Base-by-base conservation (phyloP, 768 basidiomycete species). In the Fibroporia radiculosa region DNA sequence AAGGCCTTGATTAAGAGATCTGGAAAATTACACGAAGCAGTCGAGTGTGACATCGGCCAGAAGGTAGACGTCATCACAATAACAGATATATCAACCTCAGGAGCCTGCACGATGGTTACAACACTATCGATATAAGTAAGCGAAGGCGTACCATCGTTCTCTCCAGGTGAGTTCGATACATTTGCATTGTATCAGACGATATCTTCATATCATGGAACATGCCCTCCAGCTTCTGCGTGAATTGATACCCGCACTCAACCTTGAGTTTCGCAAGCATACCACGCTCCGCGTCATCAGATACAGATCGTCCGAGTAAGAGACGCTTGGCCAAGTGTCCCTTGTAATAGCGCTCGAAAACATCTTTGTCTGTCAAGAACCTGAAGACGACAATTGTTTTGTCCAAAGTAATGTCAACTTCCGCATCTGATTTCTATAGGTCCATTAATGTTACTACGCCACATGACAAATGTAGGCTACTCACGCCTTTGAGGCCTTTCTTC, bases 151-250 rank as follows among this genome's bases (percentile, higher is more conserved):
- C 91, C 38, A 71, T 69, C 2, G 68, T 76, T 51, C 72, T 76
- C 36, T 71, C 69, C 22, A 92, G 63, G 59, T 77, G 66, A 8
- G 66, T 67, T 33, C 76, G 75, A 61, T 92, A 99, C 4, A 75
- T 78, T 27, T 75, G 69, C 74, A 85, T 86, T 13, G 80, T 81
- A 45, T 99, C 96, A 16, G 69, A 64, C 4, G 91, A 95, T 23
- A 93, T 62, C 56, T 81, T 88, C 81, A 99, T 93, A 59, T 98
- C 95, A 52, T 90, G 76, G 77, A 99, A 96, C 95, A 99, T 99
- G 47, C 93, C 93, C 63, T 99, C 93, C 56, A 98, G 70, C 62
- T 93, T 93, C 65, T 95, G 91, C 1, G 96, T 98, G 64, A 98
- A 99, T 59, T 95, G 91, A 55, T 83, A 84, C 6, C 95, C 95